These are phyloP conservation scores for Candida ortonii DNA, from an alignment of 805 yeast species.

Conservation along the genomic window DNA sequence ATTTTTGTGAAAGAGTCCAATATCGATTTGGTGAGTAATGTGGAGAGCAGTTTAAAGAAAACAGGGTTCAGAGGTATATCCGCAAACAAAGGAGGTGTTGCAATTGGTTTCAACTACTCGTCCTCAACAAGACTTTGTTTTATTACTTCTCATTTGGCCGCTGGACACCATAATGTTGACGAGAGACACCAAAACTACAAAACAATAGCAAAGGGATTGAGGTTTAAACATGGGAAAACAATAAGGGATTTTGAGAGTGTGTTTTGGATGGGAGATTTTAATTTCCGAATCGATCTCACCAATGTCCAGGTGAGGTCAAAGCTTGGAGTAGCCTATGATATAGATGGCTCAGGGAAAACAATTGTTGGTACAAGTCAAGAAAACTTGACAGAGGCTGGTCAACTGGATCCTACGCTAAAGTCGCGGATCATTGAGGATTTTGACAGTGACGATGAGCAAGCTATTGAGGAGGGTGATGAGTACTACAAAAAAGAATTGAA, in stretches of 20 bases:
- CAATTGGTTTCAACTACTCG: conserved; percentile 51
- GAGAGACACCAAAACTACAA: conserved; percentile 88
- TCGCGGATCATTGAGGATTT: too few relatives aligned
- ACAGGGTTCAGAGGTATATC: conserved; percentile 95
- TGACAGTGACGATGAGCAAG: too few relatives aligned
- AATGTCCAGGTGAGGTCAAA: conserved; percentile 63
- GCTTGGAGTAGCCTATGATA: conserved; percentile 15
- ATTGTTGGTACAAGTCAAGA: too few relatives aligned
- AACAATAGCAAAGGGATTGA: conserved; percentile 65
- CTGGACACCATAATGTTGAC: conserved; percentile 76
- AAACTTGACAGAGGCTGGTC: too few relatives aligned
- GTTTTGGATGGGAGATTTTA: conserved; percentile 92
- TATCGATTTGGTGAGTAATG: conserved; percentile 49
- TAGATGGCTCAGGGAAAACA: too few relatives aligned
- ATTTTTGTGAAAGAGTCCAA: conserved; percentile 61
- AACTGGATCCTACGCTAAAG: too few relatives aligned
- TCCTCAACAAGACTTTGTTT: conserved; percentile 67
- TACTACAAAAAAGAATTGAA: too few relatives aligned
- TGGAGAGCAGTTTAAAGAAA: conserved; percentile 75
- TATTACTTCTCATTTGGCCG: conserved; percentile 87
- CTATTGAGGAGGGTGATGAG: too few relatives aligned
- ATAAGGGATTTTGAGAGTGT: conserved; percentile 78
- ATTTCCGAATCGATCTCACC: conserved; percentile 71
- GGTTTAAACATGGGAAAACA: conserved; percentile 55
- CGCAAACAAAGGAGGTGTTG: conserved; percentile 58